phyloP scores from a whole-genome alignment of 2,329 filamentous ascomycete genomes.

The Elsinoe australis region DNA sequence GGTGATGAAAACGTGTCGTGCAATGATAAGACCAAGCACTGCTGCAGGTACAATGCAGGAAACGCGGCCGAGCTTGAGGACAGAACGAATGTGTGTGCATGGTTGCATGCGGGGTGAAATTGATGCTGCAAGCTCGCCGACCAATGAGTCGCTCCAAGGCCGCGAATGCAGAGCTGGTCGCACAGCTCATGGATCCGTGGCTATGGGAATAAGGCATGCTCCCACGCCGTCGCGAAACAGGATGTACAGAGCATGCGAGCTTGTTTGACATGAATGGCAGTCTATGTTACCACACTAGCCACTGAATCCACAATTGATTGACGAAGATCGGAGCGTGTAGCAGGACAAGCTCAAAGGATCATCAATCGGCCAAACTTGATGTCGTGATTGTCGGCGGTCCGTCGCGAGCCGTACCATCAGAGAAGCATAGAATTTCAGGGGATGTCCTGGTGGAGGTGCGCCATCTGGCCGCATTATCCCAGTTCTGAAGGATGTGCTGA shows the following conservation, averaged over 20 bases:
- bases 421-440: conserved; percentile 9
- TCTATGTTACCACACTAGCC: too few species aligned
- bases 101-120: conserved; percentile 11
- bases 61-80: too few species aligned
- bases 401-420: not conserved
- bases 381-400: conserved; percentile 14
- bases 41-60: conserved; percentile 8
- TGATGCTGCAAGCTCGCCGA: not conserved
- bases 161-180: conserved; percentile 5
- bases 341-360: conserved; percentile 9
- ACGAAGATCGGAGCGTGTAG: not conserved
- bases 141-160: conserved; percentile 8
- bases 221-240: conserved; percentile 1
- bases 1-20: conserved; percentile 18
- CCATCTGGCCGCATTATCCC: conserved; percentile 5
- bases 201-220: conserved; percentile 3
- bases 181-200: conserved; percentile 1
- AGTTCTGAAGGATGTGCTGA: too few species aligned
- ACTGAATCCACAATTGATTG: too few species aligned
- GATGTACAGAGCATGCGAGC: conserved; percentile 4
- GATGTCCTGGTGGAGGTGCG: conserved; percentile 2
- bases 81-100: not conserved
- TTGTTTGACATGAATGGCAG: not conserved
- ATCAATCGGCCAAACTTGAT: conserved; percentile 8
- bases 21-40: conserved; percentile 2